Percentiles rank a stretch among this genome's conserved stretches.
phyloP scores from a whole-genome alignment of 225 moss, liverwort and hornwort species.

The Physcomitrellopsis africana region DNA sequence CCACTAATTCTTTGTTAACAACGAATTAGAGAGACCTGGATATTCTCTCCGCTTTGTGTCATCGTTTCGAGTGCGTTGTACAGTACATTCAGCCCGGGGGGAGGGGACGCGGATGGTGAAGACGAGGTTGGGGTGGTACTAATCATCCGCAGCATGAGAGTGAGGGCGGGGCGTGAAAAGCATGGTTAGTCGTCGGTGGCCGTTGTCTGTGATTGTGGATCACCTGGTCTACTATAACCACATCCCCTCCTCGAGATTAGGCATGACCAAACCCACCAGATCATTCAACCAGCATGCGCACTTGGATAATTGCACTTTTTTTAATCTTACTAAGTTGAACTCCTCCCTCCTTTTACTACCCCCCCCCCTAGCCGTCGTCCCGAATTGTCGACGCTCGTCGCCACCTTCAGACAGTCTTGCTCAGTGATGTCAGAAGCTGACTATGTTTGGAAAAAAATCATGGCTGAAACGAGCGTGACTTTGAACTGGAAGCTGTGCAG shows the following conservation, averaged over 20 bases:
- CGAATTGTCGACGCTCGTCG: not conserved
- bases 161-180: conserved; percentile 22
- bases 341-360: not conserved
- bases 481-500: not conserved
- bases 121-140: not conserved
- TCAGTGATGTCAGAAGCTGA: conserved; percentile 3
- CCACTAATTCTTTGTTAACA: not conserved
- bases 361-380: not conserved
- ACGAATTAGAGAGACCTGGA: not conserved
- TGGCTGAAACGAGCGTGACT: not conserved
- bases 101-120: not conserved
- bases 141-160: not conserved
- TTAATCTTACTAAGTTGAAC: not conserved
- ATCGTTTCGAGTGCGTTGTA: too few relatives aligned
- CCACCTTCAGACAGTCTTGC: conserved; percentile 11
- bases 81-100: too few relatives aligned
- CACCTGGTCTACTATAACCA: conserved; percentile 21
- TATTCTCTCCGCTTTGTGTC: too few relatives aligned
- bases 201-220: conserved; percentile 28
- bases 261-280: not conserved
- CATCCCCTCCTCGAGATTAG: not conserved
- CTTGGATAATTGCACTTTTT: too few relatives aligned
- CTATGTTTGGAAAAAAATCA: conserved; percentile 13
- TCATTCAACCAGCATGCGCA: too few relatives aligned
- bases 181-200: conserved; percentile 34